Conservation (phyloP, 108 stramenopile genomes). For the Aurantiochytrium sp. region DNA sequence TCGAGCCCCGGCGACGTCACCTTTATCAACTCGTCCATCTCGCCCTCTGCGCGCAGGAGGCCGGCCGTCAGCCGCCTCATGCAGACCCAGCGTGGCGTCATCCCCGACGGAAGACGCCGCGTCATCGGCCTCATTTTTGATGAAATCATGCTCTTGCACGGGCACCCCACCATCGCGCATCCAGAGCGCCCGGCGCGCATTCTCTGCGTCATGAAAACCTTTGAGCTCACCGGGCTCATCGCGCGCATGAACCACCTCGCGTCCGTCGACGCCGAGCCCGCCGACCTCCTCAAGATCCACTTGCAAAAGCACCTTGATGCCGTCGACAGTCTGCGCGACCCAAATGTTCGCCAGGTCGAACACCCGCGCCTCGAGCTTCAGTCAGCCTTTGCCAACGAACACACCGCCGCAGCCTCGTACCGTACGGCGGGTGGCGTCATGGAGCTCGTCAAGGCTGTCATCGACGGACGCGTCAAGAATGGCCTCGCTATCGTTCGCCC, state of each 20-base stretch:
- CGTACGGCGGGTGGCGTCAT: neutral
- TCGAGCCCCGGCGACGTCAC: no score
- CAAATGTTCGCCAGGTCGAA: neutral
- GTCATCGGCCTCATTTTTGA: neutral
- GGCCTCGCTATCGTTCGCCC: slow-evolving; percentile 64
- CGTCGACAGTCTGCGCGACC: neutral
- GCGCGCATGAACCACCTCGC: neutral
- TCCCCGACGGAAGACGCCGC: neutral
- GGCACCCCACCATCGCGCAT: neutral
- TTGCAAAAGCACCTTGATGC: neutral
- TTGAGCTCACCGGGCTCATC: neutral
- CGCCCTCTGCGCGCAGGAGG: no score
- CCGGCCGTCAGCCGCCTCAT: no score
- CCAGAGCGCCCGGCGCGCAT: neutral
- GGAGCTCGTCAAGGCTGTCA: neutral
- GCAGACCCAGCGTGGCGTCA: neutral
- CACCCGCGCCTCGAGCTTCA: neutral
- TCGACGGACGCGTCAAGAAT: neutral
- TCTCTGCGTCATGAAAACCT: neutral
- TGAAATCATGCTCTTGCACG: neutral
- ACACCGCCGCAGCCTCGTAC: neutral
- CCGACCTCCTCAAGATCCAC: neutral
- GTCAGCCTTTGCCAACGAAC: neutral
- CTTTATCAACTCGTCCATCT: no score
- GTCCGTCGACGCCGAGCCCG: neutral